Evolutionary conservation across 1,284 basidiomycete genomes (phyloP), one percentile per base, ranked within the genome.

Genomic region (Cerrena zonata): DNA sequence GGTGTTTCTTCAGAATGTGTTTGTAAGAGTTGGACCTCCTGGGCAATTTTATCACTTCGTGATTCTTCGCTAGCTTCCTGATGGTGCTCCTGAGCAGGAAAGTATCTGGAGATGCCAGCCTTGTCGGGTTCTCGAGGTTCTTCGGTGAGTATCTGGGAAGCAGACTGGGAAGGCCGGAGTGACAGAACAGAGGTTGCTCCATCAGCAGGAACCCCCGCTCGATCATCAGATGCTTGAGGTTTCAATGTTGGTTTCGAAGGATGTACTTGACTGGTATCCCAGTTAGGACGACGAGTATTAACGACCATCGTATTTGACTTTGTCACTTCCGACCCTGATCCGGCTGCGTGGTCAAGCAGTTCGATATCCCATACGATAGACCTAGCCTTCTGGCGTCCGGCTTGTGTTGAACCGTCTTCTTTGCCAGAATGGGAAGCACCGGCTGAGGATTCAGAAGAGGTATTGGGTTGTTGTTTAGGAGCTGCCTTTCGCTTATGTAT

Each of bases 331-430:
- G 36, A 19, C 24, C 12, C 36, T 12, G 15, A 11, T 19, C 15
- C 36, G 19, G 5, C 21, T 10, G 50, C 43, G 0, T 55, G 49
- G 5, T 47, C 53, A 5, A 76, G 72, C 12, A 65, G 58, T 64
- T 87, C 86, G 38, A 87, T 85, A 56, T 82, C 81, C 86, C 85
- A 88, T 21, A 79, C 58, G 21, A 78, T 69, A 13, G 86, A 88
- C 30, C 30, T 25, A 15, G 24, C 25, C 25, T 45, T 18, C n/a
- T 26, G 45, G 15, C 26, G 10, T 19, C 15, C 10, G 43, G n/a
- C n/a, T n/a, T n/a, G 34, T 36, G 34, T n/a, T 36, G 34, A n/a
- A 36, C n/a, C 34, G n/a, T 11, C n/a, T n/a, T 36, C 34, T 11
- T 11, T 11, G 34, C 34, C 34, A 36, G 34, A 36, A 11, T 36